These are phyloP conservation scores for Cyclotella kingstonii DNA, from an alignment of 108 stramenopile genomes.

Conservation along the genomic window DNA sequence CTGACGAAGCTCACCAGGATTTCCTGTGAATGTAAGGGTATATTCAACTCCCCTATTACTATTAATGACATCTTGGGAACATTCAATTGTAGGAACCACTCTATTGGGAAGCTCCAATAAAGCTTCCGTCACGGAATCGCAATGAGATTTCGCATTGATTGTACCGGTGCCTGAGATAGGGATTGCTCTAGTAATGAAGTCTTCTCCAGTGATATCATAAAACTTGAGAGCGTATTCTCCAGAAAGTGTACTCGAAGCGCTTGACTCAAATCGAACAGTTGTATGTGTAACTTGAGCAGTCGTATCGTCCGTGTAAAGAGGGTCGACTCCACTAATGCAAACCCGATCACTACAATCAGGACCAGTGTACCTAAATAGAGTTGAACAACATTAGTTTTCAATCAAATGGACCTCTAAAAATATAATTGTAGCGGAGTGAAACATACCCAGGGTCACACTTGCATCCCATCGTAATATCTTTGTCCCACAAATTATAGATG, in stretches of 20 bases:
- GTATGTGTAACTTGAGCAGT: conserved; percentile 53
- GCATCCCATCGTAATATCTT: conserved; percentile 64
- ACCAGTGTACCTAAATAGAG: conserved; percentile 43
- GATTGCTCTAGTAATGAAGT: conserved; percentile 63
- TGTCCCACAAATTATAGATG: conserved; percentile 70
- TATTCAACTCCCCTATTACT: conserved; percentile 38
- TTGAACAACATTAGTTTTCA: neutral
- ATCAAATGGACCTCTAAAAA: neutral
- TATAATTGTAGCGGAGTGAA: neutral
- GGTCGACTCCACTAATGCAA: conserved; percentile 71
- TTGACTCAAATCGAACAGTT: conserved; percentile 46
- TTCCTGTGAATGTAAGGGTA: conserved; percentile 44
- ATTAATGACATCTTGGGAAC: conserved; percentile 27
- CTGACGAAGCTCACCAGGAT: conserved; percentile 50
- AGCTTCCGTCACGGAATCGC: conserved; percentile 47
- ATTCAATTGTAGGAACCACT: conserved; percentile 51
- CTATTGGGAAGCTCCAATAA: conserved; percentile 58
- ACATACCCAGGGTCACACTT: conserved; percentile 66
- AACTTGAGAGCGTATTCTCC: conserved; percentile 67
- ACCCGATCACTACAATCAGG: conserved; percentile 53
- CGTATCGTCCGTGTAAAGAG: conserved; percentile 68
- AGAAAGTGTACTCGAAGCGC: conserved; percentile 31
- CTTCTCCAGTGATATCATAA: conserved; percentile 65
- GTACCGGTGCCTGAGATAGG: conserved; percentile 30
- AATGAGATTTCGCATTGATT: conserved; percentile 26